Evolutionary conservation across 495 filamentous ascomycete genomes (phyloP), one percentile per base, ranked within the genome.

Genomic region (Xylaria castorea): DNA sequence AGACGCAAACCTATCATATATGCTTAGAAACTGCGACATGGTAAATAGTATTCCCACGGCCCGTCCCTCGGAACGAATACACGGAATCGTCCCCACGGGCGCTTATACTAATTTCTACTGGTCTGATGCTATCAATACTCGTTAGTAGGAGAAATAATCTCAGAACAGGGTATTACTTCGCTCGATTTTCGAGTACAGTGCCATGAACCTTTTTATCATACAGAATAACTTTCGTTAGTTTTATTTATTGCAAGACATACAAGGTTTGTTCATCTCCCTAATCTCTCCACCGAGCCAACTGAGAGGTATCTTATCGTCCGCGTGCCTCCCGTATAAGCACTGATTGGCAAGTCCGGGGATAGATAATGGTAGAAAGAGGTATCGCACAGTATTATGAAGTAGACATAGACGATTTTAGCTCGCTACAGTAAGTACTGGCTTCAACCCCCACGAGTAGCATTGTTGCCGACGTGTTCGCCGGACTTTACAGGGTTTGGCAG

Each of bases 391-490:
- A 63, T 42, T 27, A 38, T 16, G 25, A 38, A 53, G 25, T 46
- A 66, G 64, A 27, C 53, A 30, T 14, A 57, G 38, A 27, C 18
- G 9, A 22, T 53, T 63, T 34, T 53, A 34, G 32, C 67, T 53
- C 30, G 25, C 20, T 25, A 42, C 8, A 42, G 38, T 42, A 51
- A 42, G 22, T 30, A 32, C 32, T 48, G 53, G 16, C 30, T 50
- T 50, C 16, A n/a, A 48, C 40, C 64, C 64, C 64, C 64, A 67
- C 44, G 30, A 50, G 25, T 18, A 5, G 44, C 48, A 44, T 36
- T 61, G 34, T 30, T 58, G 66, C 32, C 48, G 38, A 68, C 32
- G 36, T 57, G 66, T 44, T 58, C 51, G 51, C 22, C 51, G 66
- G 50, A 14, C 44, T 53, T 38, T 53, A 48, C 64, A 48, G 32